phyloP scores from a whole-genome alignment of 2,329 filamentous ascomycete genomes.

The Paecilomyces variotii region DNA sequence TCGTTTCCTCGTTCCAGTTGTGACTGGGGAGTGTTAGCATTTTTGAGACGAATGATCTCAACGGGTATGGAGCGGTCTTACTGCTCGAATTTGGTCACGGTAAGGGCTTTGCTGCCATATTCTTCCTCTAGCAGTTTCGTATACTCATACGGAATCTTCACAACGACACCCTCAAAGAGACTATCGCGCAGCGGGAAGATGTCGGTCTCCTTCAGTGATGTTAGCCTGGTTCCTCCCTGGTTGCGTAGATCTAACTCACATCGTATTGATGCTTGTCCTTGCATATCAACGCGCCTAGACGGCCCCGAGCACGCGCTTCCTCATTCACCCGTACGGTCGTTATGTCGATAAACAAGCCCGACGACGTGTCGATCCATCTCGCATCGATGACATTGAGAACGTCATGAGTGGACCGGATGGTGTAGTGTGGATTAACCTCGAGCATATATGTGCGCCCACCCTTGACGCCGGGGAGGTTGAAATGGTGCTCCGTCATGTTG shows the following conservation, averaged over 20 bases:
- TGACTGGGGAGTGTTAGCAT: conserved; percentile 17
- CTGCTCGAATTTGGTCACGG: conserved; percentile 38
- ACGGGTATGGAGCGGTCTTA: conserved; percentile 11
- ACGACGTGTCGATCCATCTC: conserved; percentile 53
- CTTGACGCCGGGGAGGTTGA: conserved; percentile 28
- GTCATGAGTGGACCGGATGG: conserved; percentile 38
- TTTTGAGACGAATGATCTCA: background rate
- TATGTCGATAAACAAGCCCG: conserved; percentile 55
- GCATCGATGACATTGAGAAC: conserved; percentile 51
- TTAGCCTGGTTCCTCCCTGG: background rate
- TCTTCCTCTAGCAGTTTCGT: conserved; percentile 46
- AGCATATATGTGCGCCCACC: conserved; percentile 43
- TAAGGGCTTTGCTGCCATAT: conserved; percentile 45
- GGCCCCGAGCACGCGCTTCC: conserved; percentile 28
- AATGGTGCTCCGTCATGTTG: conserved; percentile 54
- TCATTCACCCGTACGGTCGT: conserved; percentile 46
- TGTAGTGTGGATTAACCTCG: conserved; percentile 52
- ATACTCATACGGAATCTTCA: conserved; percentile 51
- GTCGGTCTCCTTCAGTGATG: conserved; percentile 34
- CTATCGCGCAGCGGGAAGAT: conserved; percentile 51
- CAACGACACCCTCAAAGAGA: conserved; percentile 45
- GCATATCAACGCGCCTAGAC: conserved; percentile 41
- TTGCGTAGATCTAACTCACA: conserved; percentile 14
- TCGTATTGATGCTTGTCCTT: conserved; percentile 51
- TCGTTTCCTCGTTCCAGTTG: conserved; percentile 23